A percentile compares a stretch with the other conserved stretches of the same genome.
Evolutionary conservation across 495 filamentous ascomycete genomes (phyloP).

Genomic region (Annulohypoxylon maeteangense): DNA sequence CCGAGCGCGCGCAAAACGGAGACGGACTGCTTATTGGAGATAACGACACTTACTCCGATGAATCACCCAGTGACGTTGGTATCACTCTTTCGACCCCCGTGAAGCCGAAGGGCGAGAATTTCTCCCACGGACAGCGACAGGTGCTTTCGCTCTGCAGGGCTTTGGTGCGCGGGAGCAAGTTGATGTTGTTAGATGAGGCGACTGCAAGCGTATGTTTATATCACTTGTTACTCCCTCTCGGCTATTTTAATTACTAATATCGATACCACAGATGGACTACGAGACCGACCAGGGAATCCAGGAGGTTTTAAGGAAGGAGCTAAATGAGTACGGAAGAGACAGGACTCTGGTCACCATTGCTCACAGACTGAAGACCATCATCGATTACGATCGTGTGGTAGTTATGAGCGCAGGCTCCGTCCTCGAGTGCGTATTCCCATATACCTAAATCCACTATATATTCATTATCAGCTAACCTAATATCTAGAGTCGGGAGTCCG

Average conservation of each 20-base stretch:
- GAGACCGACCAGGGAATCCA: slow-evolving; percentile 66
- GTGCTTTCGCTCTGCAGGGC: slow-evolving; percentile 67
- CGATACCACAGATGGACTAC: slow-evolving; percentile 56
- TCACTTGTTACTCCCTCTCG: neutral
- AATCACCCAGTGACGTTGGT: slow-evolving; percentile 31
- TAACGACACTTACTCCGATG: slow-evolving; percentile 40
- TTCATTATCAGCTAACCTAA: slow-evolving; percentile 26
- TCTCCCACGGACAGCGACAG: slow-evolving; percentile 67
- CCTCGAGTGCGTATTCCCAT: slow-evolving; percentile 45
- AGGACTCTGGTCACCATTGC: slow-evolving; percentile 63
- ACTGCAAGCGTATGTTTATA: slow-evolving; percentile 57
- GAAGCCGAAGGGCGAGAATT: slow-evolving; percentile 63
- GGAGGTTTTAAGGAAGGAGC: slow-evolving; percentile 54
- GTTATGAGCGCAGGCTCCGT: slow-evolving; percentile 59
- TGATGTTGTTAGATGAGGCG: slow-evolving; percentile 68
- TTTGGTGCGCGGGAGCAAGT: slow-evolving; percentile 63
- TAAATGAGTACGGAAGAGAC: slow-evolving; percentile 51
- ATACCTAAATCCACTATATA: neutral
- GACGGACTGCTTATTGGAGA: slow-evolving; percentile 38
- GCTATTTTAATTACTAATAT: neutral
- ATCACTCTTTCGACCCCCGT: slow-evolving; percentile 57
- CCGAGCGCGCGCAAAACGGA: slow-evolving; percentile 38
- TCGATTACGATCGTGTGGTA: slow-evolving; percentile 62
- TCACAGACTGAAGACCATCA: slow-evolving; percentile 61
- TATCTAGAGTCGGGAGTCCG: slow-evolving; percentile 56